A percentile compares a stretch with the other conserved stretches of the same genome.
Evolutionary conservation across 2,329 filamentous ascomycete genomes (phyloP).

Genomic region (Annulohypoxylon truncatum): DNA sequence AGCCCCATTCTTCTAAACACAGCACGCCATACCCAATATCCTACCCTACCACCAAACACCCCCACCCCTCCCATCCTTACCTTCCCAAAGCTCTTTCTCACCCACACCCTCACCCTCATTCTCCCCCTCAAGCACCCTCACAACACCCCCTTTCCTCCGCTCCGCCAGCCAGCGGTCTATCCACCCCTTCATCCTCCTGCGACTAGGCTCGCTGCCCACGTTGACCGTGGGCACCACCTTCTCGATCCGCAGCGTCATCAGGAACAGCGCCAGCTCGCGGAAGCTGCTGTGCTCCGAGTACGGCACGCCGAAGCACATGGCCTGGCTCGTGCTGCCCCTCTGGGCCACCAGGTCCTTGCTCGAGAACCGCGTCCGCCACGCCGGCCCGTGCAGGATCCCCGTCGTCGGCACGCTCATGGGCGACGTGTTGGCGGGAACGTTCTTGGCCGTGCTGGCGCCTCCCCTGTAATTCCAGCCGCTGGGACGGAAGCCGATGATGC

Average conservation of each 20-base stretch:
- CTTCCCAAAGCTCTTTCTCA: constrained; percentile 40
- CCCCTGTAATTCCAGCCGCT: constrained; percentile 95
- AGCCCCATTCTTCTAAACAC: not conserved
- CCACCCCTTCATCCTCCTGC: constrained; percentile 73
- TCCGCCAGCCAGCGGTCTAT: constrained; percentile 71
- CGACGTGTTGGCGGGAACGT: constrained; percentile 66
- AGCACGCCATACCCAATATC: not conserved
- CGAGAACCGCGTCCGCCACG: constrained; percentile 81
- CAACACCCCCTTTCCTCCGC: constrained; percentile 65
- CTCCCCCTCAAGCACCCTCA: constrained; percentile 58
- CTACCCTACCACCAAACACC: constrained; percentile 55
- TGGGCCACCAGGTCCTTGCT: constrained; percentile 81
- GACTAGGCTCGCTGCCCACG: constrained; percentile 67
- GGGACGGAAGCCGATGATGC: constrained; percentile 90
- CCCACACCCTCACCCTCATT: constrained; percentile 47
- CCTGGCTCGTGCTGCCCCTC: constrained; percentile 83
- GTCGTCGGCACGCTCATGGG: constrained; percentile 63
- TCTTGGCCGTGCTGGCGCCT: constrained; percentile 66
- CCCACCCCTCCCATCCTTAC: constrained; percentile 54
- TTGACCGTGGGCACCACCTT: constrained; percentile 96
- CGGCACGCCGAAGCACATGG: constrained; percentile 91
- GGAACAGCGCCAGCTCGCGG: constrained; percentile 91
- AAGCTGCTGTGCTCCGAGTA: constrained; percentile 98
- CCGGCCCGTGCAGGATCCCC: constrained; percentile 66
- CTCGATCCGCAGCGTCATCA: constrained; percentile 87